Conservation (phyloP, 768 basidiomycete species). For the Trametes sanguinea region DNA sequence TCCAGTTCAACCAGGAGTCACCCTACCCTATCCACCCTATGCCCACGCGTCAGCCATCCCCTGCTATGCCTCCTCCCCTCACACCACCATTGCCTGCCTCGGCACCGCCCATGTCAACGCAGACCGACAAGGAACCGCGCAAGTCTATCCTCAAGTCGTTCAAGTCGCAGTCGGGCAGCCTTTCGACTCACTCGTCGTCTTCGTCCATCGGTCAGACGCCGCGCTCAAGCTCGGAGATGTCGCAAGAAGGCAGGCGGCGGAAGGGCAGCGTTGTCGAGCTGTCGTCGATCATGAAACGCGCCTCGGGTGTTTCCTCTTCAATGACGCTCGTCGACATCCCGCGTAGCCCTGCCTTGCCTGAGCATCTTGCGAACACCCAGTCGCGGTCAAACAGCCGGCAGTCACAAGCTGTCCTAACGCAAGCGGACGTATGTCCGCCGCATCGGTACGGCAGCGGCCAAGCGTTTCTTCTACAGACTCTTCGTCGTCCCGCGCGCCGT, state of each 20-base stretch:
- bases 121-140: conserved; percentile 48
- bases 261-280: conserved; percentile 48
- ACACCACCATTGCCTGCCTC: conserved; percentile 24
- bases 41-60: conserved; percentile 20
- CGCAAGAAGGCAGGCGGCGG: conserved; percentile 41
- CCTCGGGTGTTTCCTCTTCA: conserved; percentile 34
- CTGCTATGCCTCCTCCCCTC: conserved; percentile 26
- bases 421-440: conserved; percentile 14
- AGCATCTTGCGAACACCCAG: conserved; percentile 27
- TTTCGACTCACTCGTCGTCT: conserved; percentile 24
- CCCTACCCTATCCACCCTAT: conserved; percentile 54
- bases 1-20: conserved; percentile 75
- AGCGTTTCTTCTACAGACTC: conserved; percentile 28
- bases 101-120: conserved; percentile 29
- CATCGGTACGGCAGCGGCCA: conserved; percentile 21
- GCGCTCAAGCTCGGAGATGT: conserved; percentile 37
- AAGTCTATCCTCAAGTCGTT: conserved; percentile 75
- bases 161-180: conserved; percentile 48
- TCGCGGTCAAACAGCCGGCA: conserved; percentile 28
- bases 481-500: conserved; percentile 23
- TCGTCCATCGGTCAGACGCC: conserved; percentile 34
- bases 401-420: conserved; percentile 23
- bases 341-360: conserved; percentile 60
- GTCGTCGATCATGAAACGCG: conserved; percentile 35
- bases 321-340: conserved; percentile 51